A percentile compares a stretch with the other conserved stretches of the same genome.
Conservation (phyloP, 306 rosid species). For the Dalbergia oliveri region DNA sequence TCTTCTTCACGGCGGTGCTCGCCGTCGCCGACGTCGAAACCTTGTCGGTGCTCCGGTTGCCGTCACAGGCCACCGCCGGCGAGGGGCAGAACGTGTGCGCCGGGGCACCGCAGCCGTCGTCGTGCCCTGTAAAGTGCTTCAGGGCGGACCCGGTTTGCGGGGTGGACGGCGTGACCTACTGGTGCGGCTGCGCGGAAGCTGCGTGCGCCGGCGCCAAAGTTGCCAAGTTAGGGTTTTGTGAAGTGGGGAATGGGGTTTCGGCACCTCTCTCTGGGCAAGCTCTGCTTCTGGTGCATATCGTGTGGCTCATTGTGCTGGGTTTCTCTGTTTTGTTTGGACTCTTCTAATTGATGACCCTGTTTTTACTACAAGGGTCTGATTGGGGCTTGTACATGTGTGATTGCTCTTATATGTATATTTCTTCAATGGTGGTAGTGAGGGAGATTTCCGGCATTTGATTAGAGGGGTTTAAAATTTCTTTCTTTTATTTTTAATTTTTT, state of each 20-base stretch:
- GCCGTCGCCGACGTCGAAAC: conserved; percentile 50
- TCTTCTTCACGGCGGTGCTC: conserved; percentile 45
- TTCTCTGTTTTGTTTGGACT: conserved; percentile 82
- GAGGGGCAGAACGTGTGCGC: conserved; percentile 53
- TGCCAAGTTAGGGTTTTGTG: conserved; percentile 76
- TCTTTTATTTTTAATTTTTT: background rate
- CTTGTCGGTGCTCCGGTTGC: conserved; percentile 49
- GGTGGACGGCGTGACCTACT: conserved; percentile 82
- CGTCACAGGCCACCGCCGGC: conserved; percentile 46
- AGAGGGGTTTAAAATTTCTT: too few relatives aligned
- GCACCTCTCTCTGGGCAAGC: conserved; percentile 88
- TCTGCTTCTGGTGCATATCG: conserved; percentile 81
- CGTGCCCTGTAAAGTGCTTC: conserved; percentile 84
- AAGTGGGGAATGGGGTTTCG: conserved; percentile 79
- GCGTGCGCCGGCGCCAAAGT: conserved; percentile 75
- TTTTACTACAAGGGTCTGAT: background rate
- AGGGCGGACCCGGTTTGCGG: conserved; percentile 93
- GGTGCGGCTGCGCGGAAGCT: conserved; percentile 95
- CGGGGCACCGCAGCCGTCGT: conserved; percentile 24
- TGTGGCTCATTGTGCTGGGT: conserved; percentile 84
- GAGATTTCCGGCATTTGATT: too few relatives aligned
- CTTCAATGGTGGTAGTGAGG: too few relatives aligned
- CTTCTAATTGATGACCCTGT: background rate
- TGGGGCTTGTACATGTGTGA: background rate
- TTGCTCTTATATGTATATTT: too few relatives aligned